Conservation (phyloP, 192 early-diverging fungal genomes). For the Obelidium mucronatum region DNA sequence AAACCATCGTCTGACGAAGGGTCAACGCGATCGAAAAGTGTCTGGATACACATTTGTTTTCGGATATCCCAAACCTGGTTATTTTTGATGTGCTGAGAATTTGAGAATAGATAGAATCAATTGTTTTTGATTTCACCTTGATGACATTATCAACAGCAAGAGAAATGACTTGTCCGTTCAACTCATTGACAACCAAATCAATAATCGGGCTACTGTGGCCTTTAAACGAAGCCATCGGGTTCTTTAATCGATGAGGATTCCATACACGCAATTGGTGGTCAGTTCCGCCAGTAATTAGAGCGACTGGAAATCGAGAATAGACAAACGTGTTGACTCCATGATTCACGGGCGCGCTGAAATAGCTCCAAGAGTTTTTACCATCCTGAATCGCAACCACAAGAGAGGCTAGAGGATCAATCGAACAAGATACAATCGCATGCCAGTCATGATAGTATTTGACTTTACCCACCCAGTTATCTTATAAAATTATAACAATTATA, state of each 20-base stretch:
- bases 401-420: slow-evolving; percentile 55
- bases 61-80: slow-evolving; percentile 61
- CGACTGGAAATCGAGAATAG: slow-evolving; percentile 53
- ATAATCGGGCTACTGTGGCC: slow-evolving; percentile 60
- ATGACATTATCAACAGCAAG: slow-evolving; percentile 54
- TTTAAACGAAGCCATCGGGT: slow-evolving; percentile 53
- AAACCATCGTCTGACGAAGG: slow-evolving; percentile 49
- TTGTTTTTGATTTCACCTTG: slow-evolving; percentile 32
- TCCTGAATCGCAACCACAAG: slow-evolving; percentile 55
- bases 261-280: slow-evolving; percentile 60
- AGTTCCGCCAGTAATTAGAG: slow-evolving; percentile 60
- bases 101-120: neutral
- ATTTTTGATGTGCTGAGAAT: neutral
- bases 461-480: slow-evolving; percentile 55
- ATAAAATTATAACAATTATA: neutral
- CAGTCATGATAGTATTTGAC: slow-evolving; percentile 59
- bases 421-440: slow-evolving; percentile 54
- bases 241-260: slow-evolving; percentile 58
- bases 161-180: slow-evolving; percentile 54
- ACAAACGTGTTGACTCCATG: slow-evolving; percentile 60
- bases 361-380: slow-evolving; percentile 52
- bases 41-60: slow-evolving; percentile 60
- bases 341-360: slow-evolving; percentile 43
- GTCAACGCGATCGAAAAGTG: slow-evolving; percentile 30
- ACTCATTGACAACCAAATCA: slow-evolving; percentile 50